Evolutionary conservation across 352 stramenopile genomes (phyloP).

Genomic region (Pythium grandisporangium): DNA sequence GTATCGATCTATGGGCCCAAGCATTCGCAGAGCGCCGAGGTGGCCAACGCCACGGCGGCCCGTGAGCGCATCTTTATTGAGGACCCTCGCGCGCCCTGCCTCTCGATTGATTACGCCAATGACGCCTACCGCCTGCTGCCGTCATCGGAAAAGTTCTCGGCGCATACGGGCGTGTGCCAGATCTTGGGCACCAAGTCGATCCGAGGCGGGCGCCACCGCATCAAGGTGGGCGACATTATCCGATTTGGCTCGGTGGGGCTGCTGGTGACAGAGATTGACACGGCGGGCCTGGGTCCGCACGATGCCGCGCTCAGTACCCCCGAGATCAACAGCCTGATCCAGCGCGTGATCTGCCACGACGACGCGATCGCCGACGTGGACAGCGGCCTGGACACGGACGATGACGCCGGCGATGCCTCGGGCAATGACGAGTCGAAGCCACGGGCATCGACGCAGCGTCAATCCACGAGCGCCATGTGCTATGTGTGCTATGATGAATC

Average conservation of each 20-base stretch:
- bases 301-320: conserved; percentile 62
- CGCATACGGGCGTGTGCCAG: conserved; percentile 81
- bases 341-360: conserved; percentile 77
- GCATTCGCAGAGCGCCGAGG: conserved; percentile 46
- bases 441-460: conserved; percentile 50
- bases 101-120: conserved; percentile 85
- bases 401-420: conserved; percentile 73
- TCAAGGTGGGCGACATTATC: conserved; percentile 81
- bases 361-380: conserved; percentile 69
- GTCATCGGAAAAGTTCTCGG: conserved; percentile 81
- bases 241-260: conserved; percentile 77
- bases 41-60: conserved; percentile 16
- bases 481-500: conserved; percentile 86
- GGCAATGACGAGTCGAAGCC: conserved; percentile 81
- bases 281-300: conserved; percentile 47
- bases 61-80: conserved; percentile 85
- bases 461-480: conserved; percentile 77
- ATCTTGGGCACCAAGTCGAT: conserved; percentile 84
- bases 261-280: conserved; percentile 82
- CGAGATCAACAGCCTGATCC: conserved; percentile 74
- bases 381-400: conserved; percentile 79
- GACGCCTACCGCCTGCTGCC: conserved; percentile 79
- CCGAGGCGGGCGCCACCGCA: conserved; percentile 70
- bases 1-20: conserved; percentile 85
- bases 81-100: conserved; percentile 68